Evolutionary conservation across 768 basidiomycete genomes (phyloP).

Genomic region (Suillus discolor): DNA sequence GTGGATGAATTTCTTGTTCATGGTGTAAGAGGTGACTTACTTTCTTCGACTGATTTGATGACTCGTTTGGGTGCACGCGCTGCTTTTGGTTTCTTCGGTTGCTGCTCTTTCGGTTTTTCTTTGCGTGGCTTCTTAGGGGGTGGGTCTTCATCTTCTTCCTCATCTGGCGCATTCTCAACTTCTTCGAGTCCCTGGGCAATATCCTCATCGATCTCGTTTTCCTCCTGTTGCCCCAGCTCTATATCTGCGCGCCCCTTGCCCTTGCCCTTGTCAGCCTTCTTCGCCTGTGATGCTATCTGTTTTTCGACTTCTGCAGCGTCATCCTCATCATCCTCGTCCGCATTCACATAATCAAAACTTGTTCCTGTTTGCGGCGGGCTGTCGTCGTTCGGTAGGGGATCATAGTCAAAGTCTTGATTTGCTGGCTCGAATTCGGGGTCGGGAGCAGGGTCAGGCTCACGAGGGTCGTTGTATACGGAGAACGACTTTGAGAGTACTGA

Average conservation of each 20-base stretch:
- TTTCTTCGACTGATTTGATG: conserved; percentile 20
- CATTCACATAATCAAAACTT: conserved; percentile 52
- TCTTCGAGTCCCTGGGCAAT: conserved; percentile 44
- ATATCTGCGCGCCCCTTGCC: conserved; percentile 43
- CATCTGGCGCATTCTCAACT: conserved; percentile 57
- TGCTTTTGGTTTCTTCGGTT: conserved; percentile 30
- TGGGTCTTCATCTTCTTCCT: conserved; percentile 39
- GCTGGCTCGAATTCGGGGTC: conserved; percentile 31
- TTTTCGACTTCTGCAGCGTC: conserved; percentile 36
- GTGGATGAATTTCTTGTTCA: conserved; percentile 5
- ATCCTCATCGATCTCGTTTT: conserved; percentile 43
- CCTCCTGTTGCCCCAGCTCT: conserved; percentile 18
- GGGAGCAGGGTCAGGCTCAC: conserved; percentile 20
- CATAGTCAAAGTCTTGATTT: conserved; percentile 29
- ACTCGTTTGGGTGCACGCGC: conserved; percentile 21
- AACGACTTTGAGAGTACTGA: conserved; percentile 34
- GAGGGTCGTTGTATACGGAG: conserved; percentile 9
- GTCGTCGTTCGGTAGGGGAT: conserved; percentile 24
- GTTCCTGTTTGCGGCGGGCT: conserved; percentile 30
- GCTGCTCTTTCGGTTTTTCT: conserved; percentile 30
- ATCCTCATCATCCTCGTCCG: conserved; percentile 45
- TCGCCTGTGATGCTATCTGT: conserved; percentile 25
- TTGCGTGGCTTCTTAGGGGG: conserved; percentile 30
- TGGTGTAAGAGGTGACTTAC: conserved; percentile 18
- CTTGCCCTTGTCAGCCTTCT: conserved; percentile 40